Conservation (phyloP, 2,329 filamentous ascomycete species). For the Aureobasidium sp. region DNA sequence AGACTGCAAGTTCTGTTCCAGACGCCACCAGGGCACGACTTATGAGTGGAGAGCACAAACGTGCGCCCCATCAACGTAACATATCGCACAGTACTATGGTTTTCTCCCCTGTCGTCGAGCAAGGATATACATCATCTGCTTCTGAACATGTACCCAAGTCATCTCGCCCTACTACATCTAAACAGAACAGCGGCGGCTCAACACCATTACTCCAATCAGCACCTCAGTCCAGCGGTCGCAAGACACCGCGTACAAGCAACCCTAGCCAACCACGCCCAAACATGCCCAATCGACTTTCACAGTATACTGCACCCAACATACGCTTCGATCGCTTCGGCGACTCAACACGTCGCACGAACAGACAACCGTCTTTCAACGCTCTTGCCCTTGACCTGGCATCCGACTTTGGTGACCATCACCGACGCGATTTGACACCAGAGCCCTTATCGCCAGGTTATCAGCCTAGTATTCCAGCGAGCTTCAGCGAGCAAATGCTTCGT, state of each 20-base stretch:
- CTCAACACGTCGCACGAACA: constrained; percentile 17
- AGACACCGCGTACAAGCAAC: not conserved
- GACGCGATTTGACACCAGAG: constrained; percentile 39
- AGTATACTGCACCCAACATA: constrained; percentile 50
- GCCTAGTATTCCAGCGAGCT: constrained; percentile 28
- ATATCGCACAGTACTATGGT: constrained; percentile 76
- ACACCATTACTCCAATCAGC: constrained; percentile 27
- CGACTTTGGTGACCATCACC: constrained; percentile 54
- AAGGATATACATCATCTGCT: constrained; percentile 22
- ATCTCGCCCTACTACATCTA: constrained; percentile 20
- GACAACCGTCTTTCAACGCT: constrained; percentile 57
- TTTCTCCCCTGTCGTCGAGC: constrained; percentile 57
- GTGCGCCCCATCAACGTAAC: constrained; percentile 55
- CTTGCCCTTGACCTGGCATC: constrained; percentile 59
- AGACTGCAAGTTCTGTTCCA: not conserved
- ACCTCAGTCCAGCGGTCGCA: constrained; percentile 2
- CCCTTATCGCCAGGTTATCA: constrained; percentile 33
- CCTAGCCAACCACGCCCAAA: constrained; percentile 48
- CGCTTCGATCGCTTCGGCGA: constrained; percentile 31
- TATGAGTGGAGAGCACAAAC: constrained; percentile 16
- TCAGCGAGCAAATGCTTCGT: constrained; percentile 42
- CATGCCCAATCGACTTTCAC: constrained; percentile 43
- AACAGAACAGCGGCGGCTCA: constrained; percentile 28
- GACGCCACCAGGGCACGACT: constrained; percentile 9
- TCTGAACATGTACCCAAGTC: not conserved